These are phyloP conservation scores for Peterozyma toletana DNA, from an alignment of 805 yeast genomes.

Conservation along the genomic window DNA sequence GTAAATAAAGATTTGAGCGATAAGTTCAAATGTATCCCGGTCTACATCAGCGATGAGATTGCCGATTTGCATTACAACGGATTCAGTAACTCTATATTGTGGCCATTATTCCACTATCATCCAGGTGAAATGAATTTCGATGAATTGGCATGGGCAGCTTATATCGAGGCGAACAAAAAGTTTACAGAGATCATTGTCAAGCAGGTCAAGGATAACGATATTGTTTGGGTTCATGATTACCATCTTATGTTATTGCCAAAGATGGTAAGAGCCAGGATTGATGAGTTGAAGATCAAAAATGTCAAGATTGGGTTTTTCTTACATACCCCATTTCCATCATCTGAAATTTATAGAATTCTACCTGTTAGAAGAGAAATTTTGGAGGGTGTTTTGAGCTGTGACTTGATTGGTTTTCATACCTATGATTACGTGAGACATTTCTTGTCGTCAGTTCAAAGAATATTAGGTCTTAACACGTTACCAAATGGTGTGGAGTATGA, in stretches of 20 bases:
- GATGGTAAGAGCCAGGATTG: slow-evolving; percentile 63
- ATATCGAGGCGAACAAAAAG: slow-evolving; percentile 80
- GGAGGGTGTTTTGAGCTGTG: slow-evolving; percentile 88
- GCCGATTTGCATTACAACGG: slow-evolving; percentile 98
- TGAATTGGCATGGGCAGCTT: slow-evolving; percentile 97
- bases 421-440: slow-evolving; percentile 98
- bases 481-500: slow-evolving; percentile 86
- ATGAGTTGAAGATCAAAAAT: slow-evolving; percentile 35
- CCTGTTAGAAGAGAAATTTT: slow-evolving; percentile 93
- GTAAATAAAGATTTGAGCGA: slow-evolving; percentile 66
- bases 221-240: slow-evolving; percentile 97
- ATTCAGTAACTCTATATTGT: slow-evolving; percentile 84
- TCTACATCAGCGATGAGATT: slow-evolving; percentile 77
- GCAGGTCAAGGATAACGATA: slow-evolving; percentile 71
- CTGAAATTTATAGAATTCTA: slow-evolving; percentile 90
- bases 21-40: slow-evolving; percentile 85
- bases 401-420: slow-evolving; percentile 96
- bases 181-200: slow-evolving; percentile 72
- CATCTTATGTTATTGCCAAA: slow-evolving; percentile 94
- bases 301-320: slow-evolving; percentile 87
- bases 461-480: slow-evolving; percentile 71
- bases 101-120: slow-evolving; percentile 98
- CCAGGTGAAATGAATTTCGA: slow-evolving; percentile 99
- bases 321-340: slow-evolving; percentile 97
- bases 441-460: slow-evolving; percentile 79